These are phyloP conservation scores for Oryza australiensis DNA, from an alignment of 176 grass and related monocot species.

Conservation along the genomic window DNA sequence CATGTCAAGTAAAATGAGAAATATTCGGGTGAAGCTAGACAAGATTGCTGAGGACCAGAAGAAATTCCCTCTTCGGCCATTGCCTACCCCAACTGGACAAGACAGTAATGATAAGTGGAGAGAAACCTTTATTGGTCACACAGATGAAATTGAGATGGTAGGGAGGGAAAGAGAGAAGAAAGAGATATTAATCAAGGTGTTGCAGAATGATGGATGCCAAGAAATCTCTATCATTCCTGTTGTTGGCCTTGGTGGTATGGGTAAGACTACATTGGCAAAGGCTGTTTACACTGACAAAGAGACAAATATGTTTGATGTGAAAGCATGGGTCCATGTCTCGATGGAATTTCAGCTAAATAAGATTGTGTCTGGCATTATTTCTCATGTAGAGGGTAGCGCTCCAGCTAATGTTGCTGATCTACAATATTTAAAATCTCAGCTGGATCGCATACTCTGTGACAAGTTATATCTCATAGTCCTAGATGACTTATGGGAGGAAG, in stretches of 20 bases:
- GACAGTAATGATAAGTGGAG: fast-evolving
- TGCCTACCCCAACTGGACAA: not conserved
- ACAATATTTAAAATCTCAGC: not conserved
- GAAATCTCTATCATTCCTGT: constrained; percentile 36
- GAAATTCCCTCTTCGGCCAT: not conserved
- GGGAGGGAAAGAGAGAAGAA: constrained; percentile 43
- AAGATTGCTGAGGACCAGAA: not conserved
- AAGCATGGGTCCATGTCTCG: constrained; percentile 40
- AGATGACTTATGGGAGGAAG: constrained; percentile 50
- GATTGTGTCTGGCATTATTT: constrained; percentile 23
- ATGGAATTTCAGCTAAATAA: constrained; percentile 36
- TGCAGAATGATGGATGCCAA: not conserved
- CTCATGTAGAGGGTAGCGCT: not conserved
- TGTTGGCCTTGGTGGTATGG: constrained; percentile 48
- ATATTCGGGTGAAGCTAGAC: not conserved
- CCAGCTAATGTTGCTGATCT: not conserved
- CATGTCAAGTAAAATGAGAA: not conserved
- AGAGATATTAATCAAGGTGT: constrained; percentile 11
- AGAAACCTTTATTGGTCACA: not conserved
- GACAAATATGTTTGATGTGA: constrained; percentile 24
- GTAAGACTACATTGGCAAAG: constrained; percentile 52
- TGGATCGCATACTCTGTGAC: not conserved
- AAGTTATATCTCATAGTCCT: constrained; percentile 46
- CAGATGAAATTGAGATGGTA: constrained; percentile 21
- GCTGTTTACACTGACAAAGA: constrained; percentile 24